phyloP scores from a whole-genome alignment of 257 asterid species.

The Plantago major region DNA sequence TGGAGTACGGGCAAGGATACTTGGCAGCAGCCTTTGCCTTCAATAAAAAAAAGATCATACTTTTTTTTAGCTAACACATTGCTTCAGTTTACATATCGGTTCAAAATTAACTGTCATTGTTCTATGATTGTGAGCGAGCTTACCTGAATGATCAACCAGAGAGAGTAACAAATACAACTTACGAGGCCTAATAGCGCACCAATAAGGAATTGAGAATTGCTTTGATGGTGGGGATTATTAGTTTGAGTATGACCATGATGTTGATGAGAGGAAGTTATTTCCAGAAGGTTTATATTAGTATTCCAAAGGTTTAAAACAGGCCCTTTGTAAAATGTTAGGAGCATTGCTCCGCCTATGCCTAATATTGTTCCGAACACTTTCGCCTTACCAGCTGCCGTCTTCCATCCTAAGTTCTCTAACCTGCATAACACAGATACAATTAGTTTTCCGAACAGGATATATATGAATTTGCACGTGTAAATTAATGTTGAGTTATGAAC shows the following conservation, averaged over 20 bases:
- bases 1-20: slow-evolving; percentile 56
- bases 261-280: slow-evolving; percentile 22
- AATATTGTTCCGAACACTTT: slow-evolving; percentile 55
- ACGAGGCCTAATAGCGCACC: slow-evolving; percentile 46
- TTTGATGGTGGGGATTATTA: neutral
- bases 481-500: slow-evolving; percentile 19
- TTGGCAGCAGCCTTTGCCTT: slow-evolving; percentile 41
- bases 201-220: slow-evolving; percentile 16
- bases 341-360: slow-evolving; percentile 75
- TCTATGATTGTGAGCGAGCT: neutral
- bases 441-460: neutral
- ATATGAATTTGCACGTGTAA: neutral
- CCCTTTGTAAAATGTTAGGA: slow-evolving; percentile 70
- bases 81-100: too few species aligned
- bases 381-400: slow-evolving; percentile 53
- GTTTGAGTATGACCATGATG: neutral
- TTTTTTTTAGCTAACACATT: too few species aligned
- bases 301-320: slow-evolving; percentile 40
- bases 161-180: slow-evolving; percentile 44
- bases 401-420: slow-evolving; percentile 57
- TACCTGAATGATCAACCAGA: slow-evolving; percentile 70
- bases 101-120: too few species aligned
- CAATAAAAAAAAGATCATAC: neutral
- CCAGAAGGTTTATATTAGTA: slow-evolving; percentile 44
- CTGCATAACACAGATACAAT: slow-evolving; percentile 19